phyloP scores from a whole-genome alignment of 208 protist genomes.

The Trypanosoma rangeli region DNA sequence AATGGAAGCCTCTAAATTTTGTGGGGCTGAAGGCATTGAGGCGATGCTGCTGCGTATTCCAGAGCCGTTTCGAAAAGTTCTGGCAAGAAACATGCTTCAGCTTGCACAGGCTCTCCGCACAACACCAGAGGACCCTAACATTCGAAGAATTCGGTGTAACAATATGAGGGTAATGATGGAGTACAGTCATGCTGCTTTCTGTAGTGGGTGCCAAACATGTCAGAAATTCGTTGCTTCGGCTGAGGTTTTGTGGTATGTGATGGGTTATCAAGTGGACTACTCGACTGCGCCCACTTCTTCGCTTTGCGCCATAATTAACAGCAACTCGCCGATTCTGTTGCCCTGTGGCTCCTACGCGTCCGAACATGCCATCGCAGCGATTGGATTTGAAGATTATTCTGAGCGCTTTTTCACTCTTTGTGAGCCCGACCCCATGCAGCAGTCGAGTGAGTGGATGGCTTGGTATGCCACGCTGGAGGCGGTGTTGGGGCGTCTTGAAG shows the following conservation, averaged over 20 bases:
- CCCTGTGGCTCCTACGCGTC: conserved; percentile 60
- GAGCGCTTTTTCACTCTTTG: conserved; percentile 73
- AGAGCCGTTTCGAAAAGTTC: conserved; percentile 8
- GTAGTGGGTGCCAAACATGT: conserved; percentile 32
- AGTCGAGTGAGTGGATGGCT: conserved; percentile 68
- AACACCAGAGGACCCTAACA: conserved; percentile 77
- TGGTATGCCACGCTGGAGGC: conserved; percentile 67
- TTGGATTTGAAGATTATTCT: conserved; percentile 81
- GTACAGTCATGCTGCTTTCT: conserved; percentile 69
- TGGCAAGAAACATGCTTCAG: conserved; percentile 31
- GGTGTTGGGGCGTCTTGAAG: conserved; percentile 30
- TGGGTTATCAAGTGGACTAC: conserved; percentile 81
- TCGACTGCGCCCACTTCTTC: conserved; percentile 32
- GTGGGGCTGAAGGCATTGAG: background rate
- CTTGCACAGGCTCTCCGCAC: conserved; percentile 53
- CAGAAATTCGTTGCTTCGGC: conserved; percentile 17
- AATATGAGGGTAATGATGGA: conserved; percentile 64
- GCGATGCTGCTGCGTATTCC: conserved; percentile 18
- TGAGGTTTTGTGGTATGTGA: conserved; percentile 59
- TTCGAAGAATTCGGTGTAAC: conserved; percentile 73
- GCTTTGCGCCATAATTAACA: conserved; percentile 26
- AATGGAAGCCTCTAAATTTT: background rate
- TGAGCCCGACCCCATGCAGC: conserved; percentile 64
- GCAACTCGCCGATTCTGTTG: conserved; percentile 29
- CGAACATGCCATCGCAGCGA: conserved; percentile 38